These are phyloP conservation scores for Dalbergia cultrata DNA, from an alignment of 306 rosid species.

Conservation along the genomic window DNA sequence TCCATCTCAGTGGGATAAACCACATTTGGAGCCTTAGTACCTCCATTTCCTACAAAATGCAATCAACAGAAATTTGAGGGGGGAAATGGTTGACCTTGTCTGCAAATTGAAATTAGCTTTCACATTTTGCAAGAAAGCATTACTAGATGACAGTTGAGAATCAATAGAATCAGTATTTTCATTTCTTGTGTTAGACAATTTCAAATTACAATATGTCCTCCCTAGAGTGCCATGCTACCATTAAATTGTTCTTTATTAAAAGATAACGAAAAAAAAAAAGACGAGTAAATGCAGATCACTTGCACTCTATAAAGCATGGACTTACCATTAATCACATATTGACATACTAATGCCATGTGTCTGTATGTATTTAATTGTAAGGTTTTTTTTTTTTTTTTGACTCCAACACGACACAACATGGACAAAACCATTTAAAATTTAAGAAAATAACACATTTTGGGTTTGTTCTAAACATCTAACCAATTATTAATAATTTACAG, in stretches of 20 bases:
- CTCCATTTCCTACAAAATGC: constrained; percentile 58
- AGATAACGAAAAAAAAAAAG: neutral
- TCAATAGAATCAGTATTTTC: neutral
- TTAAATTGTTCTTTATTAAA: neutral
- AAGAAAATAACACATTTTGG: no score
- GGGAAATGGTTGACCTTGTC: constrained; percentile 7
- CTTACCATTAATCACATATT: neutral
- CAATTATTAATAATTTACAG: no score
- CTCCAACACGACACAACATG: neutral
- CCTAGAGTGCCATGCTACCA: constrained; percentile 1
- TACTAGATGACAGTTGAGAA: neutral
- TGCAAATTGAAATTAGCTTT: neutral
- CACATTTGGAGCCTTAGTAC: constrained; percentile 61
- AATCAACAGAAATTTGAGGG: constrained; percentile 6
- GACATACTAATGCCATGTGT: no score
- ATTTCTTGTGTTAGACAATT: neutral
- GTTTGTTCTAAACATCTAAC: no score
- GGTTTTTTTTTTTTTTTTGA: no score
- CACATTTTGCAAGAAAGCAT: neutral
- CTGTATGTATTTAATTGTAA: no score
- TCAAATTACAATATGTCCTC: constrained; percentile 1
- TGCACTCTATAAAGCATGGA: neutral
- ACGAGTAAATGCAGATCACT: constrained; percentile 23
- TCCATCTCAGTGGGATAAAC: constrained; percentile 67
- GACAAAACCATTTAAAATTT: no score